Base-by-base conservation (phyloP, 2,329 filamentous ascomycete genomes). In the Claviceps paspali region DNA sequence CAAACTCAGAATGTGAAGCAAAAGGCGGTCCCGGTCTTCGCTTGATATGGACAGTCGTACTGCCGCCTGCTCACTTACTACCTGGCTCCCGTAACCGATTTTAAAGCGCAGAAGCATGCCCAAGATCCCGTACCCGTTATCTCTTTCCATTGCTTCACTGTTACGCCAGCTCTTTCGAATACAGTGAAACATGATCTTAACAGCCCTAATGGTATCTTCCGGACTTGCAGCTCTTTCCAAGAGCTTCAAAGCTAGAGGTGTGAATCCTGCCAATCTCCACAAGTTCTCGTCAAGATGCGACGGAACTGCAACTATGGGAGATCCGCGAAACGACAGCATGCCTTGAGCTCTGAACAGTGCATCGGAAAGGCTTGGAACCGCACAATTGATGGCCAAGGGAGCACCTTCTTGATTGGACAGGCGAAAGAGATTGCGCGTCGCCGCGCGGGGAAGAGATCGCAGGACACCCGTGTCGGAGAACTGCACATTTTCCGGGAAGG, bases 91-190 rank as follows among this genome's bases (percentile, higher is more conserved):
- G 47, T 68, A 67, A 5, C 80, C 81, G 23, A 94, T 65, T 54
- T 94, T 95, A 38, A 83, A 82, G 38, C 85, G 78, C 18, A 98
- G 61, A 14, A 96, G 68, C 56, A 86, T 76, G 29, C 82, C 82
- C 35, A 98, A 62, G 26, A 96, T 82, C 19, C 83, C 81, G 53
- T 95, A 98, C 0, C 88, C 92, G 47, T 92, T 91, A 41, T 93
- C 86, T 49, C 83, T 79, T 56, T 98, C 91, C 82, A 98, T 95
- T 19, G 91, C 87, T 55, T 98, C 92, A 47, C 91, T 96, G 47
- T 96, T 96, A 45, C 91, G 75, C 91, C 92, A 98, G 53, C 82
- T 96, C 45, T 82, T 80, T 46, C 82, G 80, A 35, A 95, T 82
- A 42, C 83, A 84, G 45, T 82, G 76, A 43, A 95, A 86, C 19